Evolutionary conservation across 345 rosid species (phyloP).

Genomic region (Arabidopsis suecica): DNA sequence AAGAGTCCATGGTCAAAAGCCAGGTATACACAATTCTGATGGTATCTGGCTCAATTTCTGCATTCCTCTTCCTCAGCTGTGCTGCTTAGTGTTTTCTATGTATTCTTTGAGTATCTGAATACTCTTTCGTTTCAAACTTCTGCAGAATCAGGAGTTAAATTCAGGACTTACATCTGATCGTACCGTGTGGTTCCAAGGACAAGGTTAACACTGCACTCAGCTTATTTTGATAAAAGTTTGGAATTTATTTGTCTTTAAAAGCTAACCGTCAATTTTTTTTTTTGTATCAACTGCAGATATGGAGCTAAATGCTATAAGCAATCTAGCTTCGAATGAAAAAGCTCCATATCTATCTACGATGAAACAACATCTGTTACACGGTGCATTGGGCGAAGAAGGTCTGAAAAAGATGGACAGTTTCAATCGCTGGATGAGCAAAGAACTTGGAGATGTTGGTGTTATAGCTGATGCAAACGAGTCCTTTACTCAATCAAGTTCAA

Average conservation of each 20-base stretch:
- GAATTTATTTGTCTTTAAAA: neutral
- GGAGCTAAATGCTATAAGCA: slow-evolving; percentile 45
- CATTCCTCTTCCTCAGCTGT: slow-evolving; percentile 16
- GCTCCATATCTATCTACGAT: slow-evolving; percentile 48
- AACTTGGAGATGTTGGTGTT: slow-evolving; percentile 86
- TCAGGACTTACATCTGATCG: slow-evolving; percentile 48
- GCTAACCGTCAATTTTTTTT: slow-evolving; percentile 36
- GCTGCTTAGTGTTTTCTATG: neutral
- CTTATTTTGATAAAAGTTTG: slow-evolving; percentile 2
- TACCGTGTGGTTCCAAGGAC: slow-evolving; percentile 49
- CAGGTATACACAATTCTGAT: slow-evolving; percentile 53
- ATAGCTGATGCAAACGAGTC: slow-evolving; percentile 75
- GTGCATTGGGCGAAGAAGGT: slow-evolving; percentile 60
- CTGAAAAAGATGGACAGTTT: slow-evolving; percentile 93
- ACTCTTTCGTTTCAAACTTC: neutral
- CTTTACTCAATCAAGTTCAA: slow-evolving; percentile 59
- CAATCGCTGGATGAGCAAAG: slow-evolving; percentile 92
- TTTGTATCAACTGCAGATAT: slow-evolving; percentile 46
- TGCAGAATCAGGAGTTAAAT: slow-evolving; percentile 52
- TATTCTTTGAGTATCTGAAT: slow-evolving; percentile 1
- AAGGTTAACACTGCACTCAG: slow-evolving; percentile 44
- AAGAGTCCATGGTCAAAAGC: slow-evolving; percentile 53
- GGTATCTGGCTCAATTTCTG: neutral
- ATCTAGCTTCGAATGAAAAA: slow-evolving; percentile 56
- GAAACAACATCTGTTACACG: slow-evolving; percentile 59